These are phyloP conservation scores for Neurospora crassa DNA, from an alignment of 2,329 filamentous ascomycete species.

Conservation along the genomic window DNA sequence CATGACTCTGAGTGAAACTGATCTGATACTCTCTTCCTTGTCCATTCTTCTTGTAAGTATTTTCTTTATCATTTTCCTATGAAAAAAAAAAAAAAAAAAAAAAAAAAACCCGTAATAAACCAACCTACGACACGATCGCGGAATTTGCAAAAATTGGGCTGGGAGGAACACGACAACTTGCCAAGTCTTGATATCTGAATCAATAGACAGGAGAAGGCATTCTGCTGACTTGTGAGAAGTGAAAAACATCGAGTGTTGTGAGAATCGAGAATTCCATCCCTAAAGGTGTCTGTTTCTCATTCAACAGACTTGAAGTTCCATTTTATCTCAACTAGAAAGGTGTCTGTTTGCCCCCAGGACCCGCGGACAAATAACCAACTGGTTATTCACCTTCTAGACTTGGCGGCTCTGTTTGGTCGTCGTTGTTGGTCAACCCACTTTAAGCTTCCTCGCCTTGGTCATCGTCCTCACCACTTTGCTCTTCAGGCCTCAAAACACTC, in stretches of 20 bases:
- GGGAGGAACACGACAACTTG: background rate
- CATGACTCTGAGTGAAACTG: background rate
- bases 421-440: background rate
- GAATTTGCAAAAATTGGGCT: background rate
- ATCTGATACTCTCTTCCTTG: background rate
- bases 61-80: background rate
- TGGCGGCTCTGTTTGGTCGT: background rate
- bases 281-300: background rate
- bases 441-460: background rate
- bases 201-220: background rate
- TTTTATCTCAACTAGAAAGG: background rate
- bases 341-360: background rate
- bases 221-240: background rate
- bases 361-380: background rate
- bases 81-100: too few species aligned
- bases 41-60: background rate
- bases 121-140: background rate
- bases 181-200: background rate
- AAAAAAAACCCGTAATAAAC: too few species aligned
- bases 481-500: background rate
- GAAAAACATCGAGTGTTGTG: background rate
- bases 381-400: background rate
- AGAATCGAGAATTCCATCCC: background rate
- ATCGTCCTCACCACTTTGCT: background rate
- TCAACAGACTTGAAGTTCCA: background rate